Conservation (phyloP, 176 grass and related monocot species). For the Musa troglodytarum region DNA sequence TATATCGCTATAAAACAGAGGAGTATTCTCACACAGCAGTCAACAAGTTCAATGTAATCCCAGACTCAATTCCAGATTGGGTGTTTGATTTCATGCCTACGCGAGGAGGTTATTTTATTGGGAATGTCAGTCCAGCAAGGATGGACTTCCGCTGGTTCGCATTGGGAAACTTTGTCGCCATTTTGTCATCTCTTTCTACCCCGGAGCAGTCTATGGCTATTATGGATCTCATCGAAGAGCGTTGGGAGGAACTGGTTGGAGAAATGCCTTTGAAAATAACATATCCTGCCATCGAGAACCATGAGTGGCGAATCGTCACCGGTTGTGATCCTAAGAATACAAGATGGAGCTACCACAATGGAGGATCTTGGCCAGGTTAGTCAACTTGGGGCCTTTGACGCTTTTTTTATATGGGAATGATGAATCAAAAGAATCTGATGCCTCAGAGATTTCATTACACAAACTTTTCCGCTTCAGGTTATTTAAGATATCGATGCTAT, state of each 20-base stretch:
- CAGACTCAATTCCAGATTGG: constrained; percentile 13
- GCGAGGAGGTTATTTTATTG: constrained; percentile 8
- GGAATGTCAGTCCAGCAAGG: constrained; percentile 9
- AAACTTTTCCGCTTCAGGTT: too few relatives aligned
- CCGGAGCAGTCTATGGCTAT: constrained; percentile 14
- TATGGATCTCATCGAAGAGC: constrained; percentile 18
- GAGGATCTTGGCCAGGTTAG: constrained; percentile 19
- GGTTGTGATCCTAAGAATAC: constrained; percentile 15
- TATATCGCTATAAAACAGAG: constrained; percentile 12
- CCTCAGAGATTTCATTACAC: too few relatives aligned
- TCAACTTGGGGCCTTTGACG: not conserved
- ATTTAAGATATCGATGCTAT: too few relatives aligned
- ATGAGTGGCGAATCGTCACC: constrained; percentile 11
- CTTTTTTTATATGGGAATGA: not conserved
- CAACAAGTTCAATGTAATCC: constrained; percentile 13
- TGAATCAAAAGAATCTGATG: not conserved
- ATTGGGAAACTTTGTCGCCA: constrained; percentile 2
- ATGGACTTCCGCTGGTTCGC: constrained; percentile 15
- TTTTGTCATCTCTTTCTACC: constrained; percentile 10
- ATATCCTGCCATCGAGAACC: constrained; percentile 14
- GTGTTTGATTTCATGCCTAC: constrained; percentile 13
- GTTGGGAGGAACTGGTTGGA: constrained; percentile 11
- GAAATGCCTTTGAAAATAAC: constrained; percentile 15
- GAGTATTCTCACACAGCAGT: constrained; percentile 16
- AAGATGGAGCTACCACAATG: constrained; percentile 16